Percentiles rank a stretch among this genome's conserved stretches.
These are phyloP conservation scores for Fusarium haematococcum DNA, from an alignment of 2,329 filamentous ascomycete genomes.

Conservation along the genomic window DNA sequence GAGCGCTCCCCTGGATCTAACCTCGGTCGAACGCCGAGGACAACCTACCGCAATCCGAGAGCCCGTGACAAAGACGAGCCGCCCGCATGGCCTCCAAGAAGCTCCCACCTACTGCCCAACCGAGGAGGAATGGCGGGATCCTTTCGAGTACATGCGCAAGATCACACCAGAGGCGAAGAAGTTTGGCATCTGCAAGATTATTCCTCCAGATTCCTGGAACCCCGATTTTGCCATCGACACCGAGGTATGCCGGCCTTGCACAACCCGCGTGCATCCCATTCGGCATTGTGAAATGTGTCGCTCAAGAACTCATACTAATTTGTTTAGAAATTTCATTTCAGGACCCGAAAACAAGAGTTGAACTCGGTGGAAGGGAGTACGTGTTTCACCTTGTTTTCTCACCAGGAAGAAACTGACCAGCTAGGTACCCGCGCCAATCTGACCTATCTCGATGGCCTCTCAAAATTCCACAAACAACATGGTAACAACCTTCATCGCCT, in stretches of 20 bases:
- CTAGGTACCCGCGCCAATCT: conserved; percentile 93
- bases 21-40: conserved; percentile 91
- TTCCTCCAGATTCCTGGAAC: conserved; percentile 94
- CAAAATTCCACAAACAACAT: conserved; percentile 97
- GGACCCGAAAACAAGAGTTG: conserved; percentile 93
- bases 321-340: conserved; percentile 90
- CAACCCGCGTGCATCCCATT: conserved; percentile 18
- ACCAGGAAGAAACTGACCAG: conserved; percentile 48
- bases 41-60: conserved; percentile 83
- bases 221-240: conserved; percentile 97
- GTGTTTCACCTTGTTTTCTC: conserved; percentile 48
- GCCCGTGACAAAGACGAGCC: conserved; percentile 78
- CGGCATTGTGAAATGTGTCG: conserved; percentile 4
- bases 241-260: conserved; percentile 69
- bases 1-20: conserved; percentile 79
- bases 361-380: conserved; percentile 98
- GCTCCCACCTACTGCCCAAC: conserved; percentile 92
- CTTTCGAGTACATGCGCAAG: conserved; percentile 92
- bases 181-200: conserved; percentile 95
- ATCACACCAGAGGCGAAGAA: conserved; percentile 87
- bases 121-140: conserved; percentile 94
- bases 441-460: conserved; percentile 93
- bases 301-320: conserved; percentile 19
- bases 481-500: conserved; percentile 94
- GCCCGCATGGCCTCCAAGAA: conserved; percentile 87